Evolutionary conservation across 768 basidiomycete genomes (phyloP).

Genomic region (Kwoniella bestiolae): DNA sequence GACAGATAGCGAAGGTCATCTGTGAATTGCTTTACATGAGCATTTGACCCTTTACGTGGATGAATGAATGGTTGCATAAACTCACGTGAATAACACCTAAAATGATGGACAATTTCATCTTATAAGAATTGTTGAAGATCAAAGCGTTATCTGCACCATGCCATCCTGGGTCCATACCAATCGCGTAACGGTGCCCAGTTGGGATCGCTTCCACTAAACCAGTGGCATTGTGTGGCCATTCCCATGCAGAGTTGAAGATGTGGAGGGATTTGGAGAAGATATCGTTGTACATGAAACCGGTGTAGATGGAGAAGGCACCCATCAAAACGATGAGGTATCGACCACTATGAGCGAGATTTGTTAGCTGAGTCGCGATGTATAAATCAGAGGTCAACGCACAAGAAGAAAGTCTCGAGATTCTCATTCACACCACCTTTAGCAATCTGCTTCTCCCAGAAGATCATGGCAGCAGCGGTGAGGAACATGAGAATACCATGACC

Average conservation of each 20-base stretch:
- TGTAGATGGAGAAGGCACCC: conserved; percentile 96
- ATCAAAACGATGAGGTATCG: conserved; percentile 98
- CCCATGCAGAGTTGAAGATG: conserved; percentile 87
- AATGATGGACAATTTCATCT: conserved; percentile 99
- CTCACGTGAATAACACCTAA: conserved; percentile 93
- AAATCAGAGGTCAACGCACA: conserved; percentile 63
- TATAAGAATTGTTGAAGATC: conserved; percentile 96
- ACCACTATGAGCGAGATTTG: conserved; percentile 64
- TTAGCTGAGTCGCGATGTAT: conserved; percentile 29
- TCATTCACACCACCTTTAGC: conserved; percentile 75
- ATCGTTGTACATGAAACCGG: conserved; percentile 98
- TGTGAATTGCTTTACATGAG: no score
- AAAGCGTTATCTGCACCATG: conserved; percentile 88
- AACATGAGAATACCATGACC: conserved; percentile 90
- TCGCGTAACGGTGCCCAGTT: conserved; percentile 79
- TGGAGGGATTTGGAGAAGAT: conserved; percentile 92
- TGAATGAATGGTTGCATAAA: conserved; percentile 9
- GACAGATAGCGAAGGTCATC: conserved; percentile 98
- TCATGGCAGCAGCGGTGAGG: conserved; percentile 78
- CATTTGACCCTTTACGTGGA: no score
- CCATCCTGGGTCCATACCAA: conserved; percentile 95
- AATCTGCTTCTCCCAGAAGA: conserved; percentile 78
- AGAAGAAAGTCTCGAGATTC: conserved; percentile 90
- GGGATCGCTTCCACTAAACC: conserved; percentile 62
- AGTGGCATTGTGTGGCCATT: conserved; percentile 67